Evolutionary conservation across 306 rosid species (phyloP).

Genomic region (Arachis stenosperma): DNA sequence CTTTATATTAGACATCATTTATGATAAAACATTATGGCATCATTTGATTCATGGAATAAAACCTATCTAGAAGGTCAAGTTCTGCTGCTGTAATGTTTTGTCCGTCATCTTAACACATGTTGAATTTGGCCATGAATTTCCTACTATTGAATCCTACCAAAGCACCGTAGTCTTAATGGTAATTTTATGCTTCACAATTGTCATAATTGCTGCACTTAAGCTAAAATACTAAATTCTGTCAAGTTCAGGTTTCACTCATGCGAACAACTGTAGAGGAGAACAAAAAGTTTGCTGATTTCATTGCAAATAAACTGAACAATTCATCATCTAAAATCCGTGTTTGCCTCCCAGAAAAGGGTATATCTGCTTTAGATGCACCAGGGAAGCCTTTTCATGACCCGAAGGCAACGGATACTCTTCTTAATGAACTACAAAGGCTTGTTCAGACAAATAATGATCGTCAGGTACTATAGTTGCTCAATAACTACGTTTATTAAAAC

Average conservation of each 20-base stretch:
- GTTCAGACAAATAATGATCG: conserved; percentile 61
- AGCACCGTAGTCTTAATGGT: conserved; percentile 23
- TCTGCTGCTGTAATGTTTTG: neutral
- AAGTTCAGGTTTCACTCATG: conserved; percentile 78
- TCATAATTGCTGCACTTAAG: conserved; percentile 23
- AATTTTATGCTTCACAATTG: conserved; percentile 31
- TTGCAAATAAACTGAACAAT: conserved; percentile 75
- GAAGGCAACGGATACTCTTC: conserved; percentile 67
- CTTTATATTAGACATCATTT: neutral
- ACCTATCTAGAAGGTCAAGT: neutral
- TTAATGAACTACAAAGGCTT: conserved; percentile 66
- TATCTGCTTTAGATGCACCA: conserved; percentile 89
- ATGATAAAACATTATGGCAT: neutral
- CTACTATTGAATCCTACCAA: conserved; percentile 23
- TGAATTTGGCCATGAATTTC: conserved; percentile 11
- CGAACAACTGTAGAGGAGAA: conserved; percentile 83
- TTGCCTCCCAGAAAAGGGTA: conserved; percentile 86
- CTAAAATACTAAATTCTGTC: conserved; percentile 20
- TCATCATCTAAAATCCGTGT: conserved; percentile 68
- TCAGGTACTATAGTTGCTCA: conserved; percentile 54
- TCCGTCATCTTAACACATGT: conserved; percentile 13
- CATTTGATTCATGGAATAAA: neutral
- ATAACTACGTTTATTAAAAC: neutral
- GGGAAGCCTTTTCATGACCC: conserved; percentile 83
- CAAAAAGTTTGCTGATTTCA: conserved; percentile 74